Evolutionary conservation across 345 rosid genomes (phyloP).

Genomic region (Draba incana): DNA sequence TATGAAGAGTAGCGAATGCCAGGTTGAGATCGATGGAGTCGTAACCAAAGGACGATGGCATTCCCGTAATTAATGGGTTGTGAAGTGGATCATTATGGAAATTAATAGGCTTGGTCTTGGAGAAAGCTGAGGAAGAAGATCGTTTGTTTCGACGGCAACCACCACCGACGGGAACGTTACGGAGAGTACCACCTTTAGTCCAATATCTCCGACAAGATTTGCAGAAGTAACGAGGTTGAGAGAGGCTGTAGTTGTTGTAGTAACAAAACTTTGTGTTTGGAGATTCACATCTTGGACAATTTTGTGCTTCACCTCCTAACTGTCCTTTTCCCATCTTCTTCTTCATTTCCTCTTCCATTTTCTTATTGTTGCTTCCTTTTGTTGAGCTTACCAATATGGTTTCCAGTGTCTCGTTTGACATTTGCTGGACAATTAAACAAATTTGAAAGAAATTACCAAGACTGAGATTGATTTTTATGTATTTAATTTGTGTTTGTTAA

Average conservation of each 20-base stretch:
- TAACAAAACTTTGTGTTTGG: constrained; percentile 92
- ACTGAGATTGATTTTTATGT: not conserved
- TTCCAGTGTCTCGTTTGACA: constrained; percentile 58
- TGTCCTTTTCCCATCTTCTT: constrained; percentile 66
- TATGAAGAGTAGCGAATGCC: constrained; percentile 73
- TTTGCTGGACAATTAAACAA: constrained; percentile 51
- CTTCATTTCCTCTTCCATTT: constrained; percentile 52
- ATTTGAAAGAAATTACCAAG: not conserved
- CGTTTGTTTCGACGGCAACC: constrained; percentile 82
- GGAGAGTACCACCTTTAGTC: constrained; percentile 95
- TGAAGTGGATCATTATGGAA: constrained; percentile 40
- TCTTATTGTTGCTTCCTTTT: constrained; percentile 31
- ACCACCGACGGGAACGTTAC: constrained; percentile 94
- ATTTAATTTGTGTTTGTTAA: not conserved
- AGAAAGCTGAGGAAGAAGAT: constrained; percentile 49
- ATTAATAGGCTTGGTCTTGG: constrained; percentile 45
- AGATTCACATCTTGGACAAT: constrained; percentile 92
- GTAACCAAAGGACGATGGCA: constrained; percentile 50
- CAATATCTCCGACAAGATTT: constrained; percentile 96
- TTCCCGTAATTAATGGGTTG: constrained; percentile 45
- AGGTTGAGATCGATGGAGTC: constrained; percentile 72
- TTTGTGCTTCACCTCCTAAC: constrained; percentile 50
- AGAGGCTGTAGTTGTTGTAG: constrained; percentile 93
- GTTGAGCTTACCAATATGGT: constrained; percentile 66
- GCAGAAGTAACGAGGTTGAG: constrained; percentile 98